A percentile compares a stretch with the other conserved stretches of the same genome.
Conservation (phyloP, 805 yeast genomes). For the Ogataea pignaliae region DNA sequence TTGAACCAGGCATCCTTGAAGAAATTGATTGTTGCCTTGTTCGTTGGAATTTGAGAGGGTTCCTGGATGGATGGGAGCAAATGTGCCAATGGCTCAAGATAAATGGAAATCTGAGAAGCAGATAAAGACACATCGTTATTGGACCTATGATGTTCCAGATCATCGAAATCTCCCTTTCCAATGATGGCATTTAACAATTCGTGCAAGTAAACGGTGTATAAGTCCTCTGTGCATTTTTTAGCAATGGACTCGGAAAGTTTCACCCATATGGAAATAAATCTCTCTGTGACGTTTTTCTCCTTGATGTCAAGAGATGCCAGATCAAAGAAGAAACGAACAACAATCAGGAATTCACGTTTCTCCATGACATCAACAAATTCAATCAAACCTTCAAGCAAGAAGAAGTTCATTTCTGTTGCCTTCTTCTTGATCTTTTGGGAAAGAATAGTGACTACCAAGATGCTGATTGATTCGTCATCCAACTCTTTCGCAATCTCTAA, state of each 20-base stretch:
- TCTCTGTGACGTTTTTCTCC: slow-evolving; percentile 33
- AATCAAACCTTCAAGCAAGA: slow-evolving; percentile 58
- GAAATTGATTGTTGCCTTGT: slow-evolving; percentile 48
- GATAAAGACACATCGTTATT: slow-evolving; percentile 65
- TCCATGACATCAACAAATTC: slow-evolving; percentile 57
- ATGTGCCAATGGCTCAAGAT: slow-evolving; percentile 70
- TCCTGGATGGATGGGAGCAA: slow-evolving; percentile 58
- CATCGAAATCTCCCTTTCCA: slow-evolving; percentile 74
- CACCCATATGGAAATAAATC: slow-evolving; percentile 48
- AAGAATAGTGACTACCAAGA: slow-evolving; percentile 74
- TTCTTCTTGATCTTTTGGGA: slow-evolving; percentile 61
- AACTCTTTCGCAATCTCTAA: slow-evolving; percentile 62
- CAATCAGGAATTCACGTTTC: slow-evolving; percentile 61
- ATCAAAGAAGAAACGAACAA: slow-evolving; percentile 54
- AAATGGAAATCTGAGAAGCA: slow-evolving; percentile 62
- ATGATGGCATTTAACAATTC: slow-evolving; percentile 66
- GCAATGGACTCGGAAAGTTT: slow-evolving; percentile 36
- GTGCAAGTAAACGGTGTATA: slow-evolving; percentile 53
- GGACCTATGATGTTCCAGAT: slow-evolving; percentile 70
- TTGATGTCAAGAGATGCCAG: slow-evolving; percentile 42
- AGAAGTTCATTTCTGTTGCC: slow-evolving; percentile 48
- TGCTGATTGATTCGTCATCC: slow-evolving; percentile 66
- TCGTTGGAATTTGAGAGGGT: slow-evolving; percentile 38
- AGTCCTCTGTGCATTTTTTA: slow-evolving; percentile 34
- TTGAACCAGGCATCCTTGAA: slow-evolving; percentile 94